A percentile compares a stretch with the other conserved stretches of the same genome.
Conservation (phyloP, 2,329 filamentous ascomycete genomes). For the Colletotrichum cuscutae region DNA sequence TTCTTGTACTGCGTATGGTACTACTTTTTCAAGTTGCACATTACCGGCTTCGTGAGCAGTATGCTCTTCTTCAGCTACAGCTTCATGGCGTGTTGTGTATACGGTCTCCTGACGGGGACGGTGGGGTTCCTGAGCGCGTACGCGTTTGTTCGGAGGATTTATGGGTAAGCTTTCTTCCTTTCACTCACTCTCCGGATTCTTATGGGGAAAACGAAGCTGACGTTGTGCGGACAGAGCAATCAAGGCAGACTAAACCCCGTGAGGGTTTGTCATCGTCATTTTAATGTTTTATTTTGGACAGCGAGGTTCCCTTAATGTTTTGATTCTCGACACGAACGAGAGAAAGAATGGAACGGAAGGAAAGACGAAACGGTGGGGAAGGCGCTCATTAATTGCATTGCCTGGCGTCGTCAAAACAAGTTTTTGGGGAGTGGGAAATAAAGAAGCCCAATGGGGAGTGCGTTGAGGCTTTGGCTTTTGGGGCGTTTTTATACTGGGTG, state of each 20-base stretch:
- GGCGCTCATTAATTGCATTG: constrained; percentile 29
- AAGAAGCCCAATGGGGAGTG: constrained; percentile 3
- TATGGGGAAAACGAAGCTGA: constrained; percentile 15
- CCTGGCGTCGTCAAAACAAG: constrained; percentile 3
- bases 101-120: constrained; percentile 83
- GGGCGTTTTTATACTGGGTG: constrained; percentile 15
- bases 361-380: background rate
- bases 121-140: constrained; percentile 88
- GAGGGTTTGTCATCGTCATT: background rate
- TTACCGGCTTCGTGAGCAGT: constrained; percentile 81
- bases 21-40: constrained; percentile 82
- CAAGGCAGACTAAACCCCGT: constrained; percentile 56
- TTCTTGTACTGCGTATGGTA: constrained; percentile 88
- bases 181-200: background rate
- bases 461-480: constrained; percentile 4
- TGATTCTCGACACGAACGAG: background rate
- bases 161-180: constrained; percentile 66
- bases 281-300: background rate
- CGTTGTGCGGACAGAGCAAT: constrained; percentile 53
- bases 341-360: background rate
- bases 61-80: constrained; percentile 89
- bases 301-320: background rate
- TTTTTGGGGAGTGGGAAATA: background rate
- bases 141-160: constrained; percentile 85
- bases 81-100: constrained; percentile 83